A percentile compares a stretch with the other conserved stretches of the same genome.
phyloP scores from a whole-genome alignment of 129 eudicot genomes.

The Sambucus nigra region DNA sequence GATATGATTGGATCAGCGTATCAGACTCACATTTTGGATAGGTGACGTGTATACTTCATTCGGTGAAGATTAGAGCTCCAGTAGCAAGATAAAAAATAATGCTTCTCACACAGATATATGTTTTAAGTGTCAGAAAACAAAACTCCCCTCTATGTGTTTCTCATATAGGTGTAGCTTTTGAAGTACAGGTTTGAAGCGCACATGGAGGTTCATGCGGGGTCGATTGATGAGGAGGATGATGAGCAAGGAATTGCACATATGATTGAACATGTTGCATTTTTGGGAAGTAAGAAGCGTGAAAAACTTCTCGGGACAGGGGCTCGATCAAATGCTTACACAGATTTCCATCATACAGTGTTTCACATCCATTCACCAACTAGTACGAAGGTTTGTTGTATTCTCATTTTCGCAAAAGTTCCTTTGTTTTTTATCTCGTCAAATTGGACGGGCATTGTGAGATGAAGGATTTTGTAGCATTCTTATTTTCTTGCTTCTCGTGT shows the following conservation, averaged over 20 bases:
- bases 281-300: slow-evolving; percentile 99
- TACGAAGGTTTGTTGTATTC: slow-evolving; percentile 48
- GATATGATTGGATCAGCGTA: not conserved
- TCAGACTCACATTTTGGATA: not conserved
- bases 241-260: slow-evolving; percentile 99
- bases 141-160: not conserved
- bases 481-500: not conserved
- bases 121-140: not conserved
- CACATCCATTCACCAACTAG: slow-evolving; percentile 94
- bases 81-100: not conserved
- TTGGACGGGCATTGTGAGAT: not conserved
- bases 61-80: not conserved
- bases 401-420: too few relatives aligned
- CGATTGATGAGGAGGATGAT: slow-evolving; percentile 97
- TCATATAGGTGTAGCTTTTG: slow-evolving; percentile 3
- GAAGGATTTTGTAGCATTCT: not conserved
- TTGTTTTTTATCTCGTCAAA: too few relatives aligned
- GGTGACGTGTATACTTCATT: not conserved
- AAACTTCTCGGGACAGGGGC: slow-evolving; percentile 94
- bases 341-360: slow-evolving; percentile 95
- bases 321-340: slow-evolving; percentile 97
- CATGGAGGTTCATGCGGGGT: slow-evolving; percentile 97
- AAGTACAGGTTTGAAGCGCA: slow-evolving; percentile 84
- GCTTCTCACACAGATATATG: not conserved
- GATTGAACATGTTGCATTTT: slow-evolving; percentile 99